Evolutionary conservation across 2,329 filamentous ascomycete species (phyloP).

Genomic region (Gaeumannomyces sp.): DNA sequence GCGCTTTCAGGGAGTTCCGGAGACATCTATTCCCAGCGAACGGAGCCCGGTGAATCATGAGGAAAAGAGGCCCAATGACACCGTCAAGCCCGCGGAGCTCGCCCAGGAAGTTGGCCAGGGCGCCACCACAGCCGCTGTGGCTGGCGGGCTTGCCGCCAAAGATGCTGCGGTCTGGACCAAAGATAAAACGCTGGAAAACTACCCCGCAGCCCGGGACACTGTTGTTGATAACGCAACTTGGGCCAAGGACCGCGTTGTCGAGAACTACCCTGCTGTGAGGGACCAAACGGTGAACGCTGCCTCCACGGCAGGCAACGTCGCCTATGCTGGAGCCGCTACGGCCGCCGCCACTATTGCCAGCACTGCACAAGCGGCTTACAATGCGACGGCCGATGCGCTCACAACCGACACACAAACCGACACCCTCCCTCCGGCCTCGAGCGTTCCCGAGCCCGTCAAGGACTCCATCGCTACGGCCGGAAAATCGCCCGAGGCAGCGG

Average conservation of each 20-base stretch:
- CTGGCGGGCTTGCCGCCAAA: constrained; percentile 1
- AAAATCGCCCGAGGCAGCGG: constrained; percentile 4
- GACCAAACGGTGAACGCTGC: background rate
- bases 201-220: constrained; percentile 1
- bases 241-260: background rate
- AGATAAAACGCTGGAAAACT: constrained; percentile 4
- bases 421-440: background rate
- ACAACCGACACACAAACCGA: background rate
- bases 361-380: background rate
- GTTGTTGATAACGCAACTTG: background rate
- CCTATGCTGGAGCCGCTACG: background rate
- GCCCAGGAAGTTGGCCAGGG: background rate
- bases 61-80: background rate
- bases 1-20: no score
- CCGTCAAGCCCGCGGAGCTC: constrained; percentile 3
- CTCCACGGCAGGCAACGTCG: background rate
- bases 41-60: background rate
- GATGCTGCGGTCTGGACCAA: constrained; percentile 3
- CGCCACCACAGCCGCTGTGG: constrained; percentile 1
- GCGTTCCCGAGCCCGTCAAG: constrained; percentile 2
- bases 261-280: constrained; percentile 7
- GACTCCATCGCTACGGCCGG: background rate
- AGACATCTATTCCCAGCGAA: background rate
- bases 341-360: background rate
- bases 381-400: background rate